These are phyloP conservation scores for Lipomyces anomalus DNA, from an alignment of 805 yeast genomes.

Conservation along the genomic window DNA sequence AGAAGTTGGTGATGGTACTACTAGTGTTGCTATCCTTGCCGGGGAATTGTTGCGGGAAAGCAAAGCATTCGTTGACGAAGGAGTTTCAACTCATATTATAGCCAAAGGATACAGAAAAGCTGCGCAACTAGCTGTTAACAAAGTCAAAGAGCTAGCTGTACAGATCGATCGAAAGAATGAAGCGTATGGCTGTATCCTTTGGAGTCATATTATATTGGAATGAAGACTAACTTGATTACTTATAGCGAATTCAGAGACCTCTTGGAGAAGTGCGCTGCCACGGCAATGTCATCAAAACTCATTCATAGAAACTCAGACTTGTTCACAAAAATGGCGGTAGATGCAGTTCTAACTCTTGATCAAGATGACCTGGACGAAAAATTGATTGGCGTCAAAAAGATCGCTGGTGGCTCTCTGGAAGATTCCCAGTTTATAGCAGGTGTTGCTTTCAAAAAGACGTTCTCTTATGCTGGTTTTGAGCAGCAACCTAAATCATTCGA, in stretches of 20 bases:
- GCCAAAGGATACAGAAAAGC: conserved; percentile 85
- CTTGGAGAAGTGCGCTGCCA: conserved; percentile 86
- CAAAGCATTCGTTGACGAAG: conserved; percentile 88
- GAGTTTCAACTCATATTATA: conserved; percentile 85
- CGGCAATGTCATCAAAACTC: conserved; percentile 95
- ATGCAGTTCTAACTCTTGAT: conserved; percentile 84
- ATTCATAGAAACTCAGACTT: conserved; percentile 82
- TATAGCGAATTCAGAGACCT: conserved; percentile 57
- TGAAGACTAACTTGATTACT: background rate
- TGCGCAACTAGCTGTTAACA: conserved; percentile 64
- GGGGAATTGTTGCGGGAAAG: conserved; percentile 90
- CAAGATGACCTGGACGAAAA: conserved; percentile 80
- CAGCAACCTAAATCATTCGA: conserved; percentile 88
- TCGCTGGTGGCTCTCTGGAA: conserved; percentile 94
- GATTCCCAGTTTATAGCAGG: conserved; percentile 86
- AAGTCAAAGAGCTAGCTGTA: conserved; percentile 68
- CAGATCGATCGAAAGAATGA: conserved; percentile 52
- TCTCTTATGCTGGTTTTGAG: conserved; percentile 97
- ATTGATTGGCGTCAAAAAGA: conserved; percentile 88
- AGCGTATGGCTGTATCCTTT: conserved; percentile 17
- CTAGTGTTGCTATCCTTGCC: conserved; percentile 86
- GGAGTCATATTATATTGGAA: background rate
- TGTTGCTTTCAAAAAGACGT: conserved; percentile 95
- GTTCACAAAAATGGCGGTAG: conserved; percentile 94
- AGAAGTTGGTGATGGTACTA: conserved; percentile 98